phyloP scores from a whole-genome alignment of 2,329 filamentous ascomycete species.

The Aureobasidium zeae region DNA sequence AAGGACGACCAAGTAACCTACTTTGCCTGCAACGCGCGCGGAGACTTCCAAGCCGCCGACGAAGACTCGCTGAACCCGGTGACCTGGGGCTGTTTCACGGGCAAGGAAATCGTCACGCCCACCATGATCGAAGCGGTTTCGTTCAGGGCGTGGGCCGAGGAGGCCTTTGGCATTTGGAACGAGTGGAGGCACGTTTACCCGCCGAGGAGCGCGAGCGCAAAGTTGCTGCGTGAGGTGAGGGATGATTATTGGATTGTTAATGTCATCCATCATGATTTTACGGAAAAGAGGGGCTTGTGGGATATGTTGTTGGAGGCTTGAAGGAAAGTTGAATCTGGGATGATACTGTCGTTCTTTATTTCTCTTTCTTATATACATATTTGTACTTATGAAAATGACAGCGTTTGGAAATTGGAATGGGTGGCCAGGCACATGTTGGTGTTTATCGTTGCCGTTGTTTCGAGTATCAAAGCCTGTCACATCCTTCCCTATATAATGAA shows the following conservation, averaged over 20 bases:
- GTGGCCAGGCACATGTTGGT: no score
- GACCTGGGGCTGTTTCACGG: slow-evolving; percentile 91
- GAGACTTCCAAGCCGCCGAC: slow-evolving; percentile 64
- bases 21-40: slow-evolving; percentile 71
- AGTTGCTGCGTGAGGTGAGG: slow-evolving; percentile 57
- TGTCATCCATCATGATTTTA: slow-evolving; percentile 71
- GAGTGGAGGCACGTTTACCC: slow-evolving; percentile 90
- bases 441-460: no score
- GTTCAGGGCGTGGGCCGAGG: slow-evolving; percentile 88
- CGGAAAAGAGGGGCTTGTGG: slow-evolving; percentile 65
- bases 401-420: no score
- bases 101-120: slow-evolving; percentile 90
- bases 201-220: slow-evolving; percentile 60
- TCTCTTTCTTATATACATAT: no score
- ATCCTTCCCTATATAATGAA: no score
- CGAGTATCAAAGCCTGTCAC: no score
- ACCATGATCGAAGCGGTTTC: slow-evolving; percentile 95
- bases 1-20: slow-evolving; percentile 65
- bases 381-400: no score
- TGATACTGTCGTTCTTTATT: no score
- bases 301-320: slow-evolving; percentile 46
- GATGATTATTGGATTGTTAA: slow-evolving; percentile 82
- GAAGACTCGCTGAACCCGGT: slow-evolving; percentile 76
- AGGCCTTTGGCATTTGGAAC: slow-evolving; percentile 89
- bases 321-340: neutral